Evolutionary conservation across 2,329 filamentous ascomycete genomes (phyloP).

Genomic region (Calonectria multiphialidica): DNA sequence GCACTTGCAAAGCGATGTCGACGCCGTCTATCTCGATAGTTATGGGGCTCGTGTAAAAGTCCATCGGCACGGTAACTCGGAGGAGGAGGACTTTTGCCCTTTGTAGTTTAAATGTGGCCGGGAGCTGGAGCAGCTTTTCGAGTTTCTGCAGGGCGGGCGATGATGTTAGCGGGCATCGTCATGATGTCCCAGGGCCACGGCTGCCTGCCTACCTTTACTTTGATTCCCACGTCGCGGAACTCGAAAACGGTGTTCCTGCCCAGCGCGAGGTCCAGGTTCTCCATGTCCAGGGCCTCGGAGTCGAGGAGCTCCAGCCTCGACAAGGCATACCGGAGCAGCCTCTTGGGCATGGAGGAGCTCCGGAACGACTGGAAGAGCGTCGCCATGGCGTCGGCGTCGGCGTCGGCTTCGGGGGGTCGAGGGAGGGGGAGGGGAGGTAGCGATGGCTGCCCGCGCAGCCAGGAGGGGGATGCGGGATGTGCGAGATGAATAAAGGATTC

Average conservation of each 20-base stretch:
- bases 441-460: slow-evolving; percentile 37
- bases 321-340: slow-evolving; percentile 87
- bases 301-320: slow-evolving; percentile 89
- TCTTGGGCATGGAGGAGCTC: slow-evolving; percentile 85
- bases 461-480: slow-evolving; percentile 7
- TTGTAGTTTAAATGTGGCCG: slow-evolving; percentile 76
- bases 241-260: slow-evolving; percentile 88
- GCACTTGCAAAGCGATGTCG: slow-evolving; percentile 74
- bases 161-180: slow-evolving; percentile 35
- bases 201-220: slow-evolving; percentile 72
- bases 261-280: slow-evolving; percentile 85
- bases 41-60: slow-evolving; percentile 89
- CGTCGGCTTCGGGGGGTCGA: slow-evolving; percentile 19
- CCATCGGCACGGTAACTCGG: slow-evolving; percentile 86
- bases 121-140: slow-evolving; percentile 79
- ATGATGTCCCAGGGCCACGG: slow-evolving; percentile 13
- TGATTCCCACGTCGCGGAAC: slow-evolving; percentile 87
- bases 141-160: slow-evolving; percentile 73
- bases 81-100: slow-evolving; percentile 82
- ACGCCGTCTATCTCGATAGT: slow-evolving; percentile 85
- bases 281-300: slow-evolving; percentile 85
- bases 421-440: slow-evolving; percentile 14
- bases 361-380: slow-evolving; percentile 76
- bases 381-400: slow-evolving; percentile 67
- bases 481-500: slow-evolving; percentile 9